phyloP scores from a whole-genome alignment of 2,329 filamentous ascomycete genomes.

The Ophiocordyceps camponoti-leonardi region DNA sequence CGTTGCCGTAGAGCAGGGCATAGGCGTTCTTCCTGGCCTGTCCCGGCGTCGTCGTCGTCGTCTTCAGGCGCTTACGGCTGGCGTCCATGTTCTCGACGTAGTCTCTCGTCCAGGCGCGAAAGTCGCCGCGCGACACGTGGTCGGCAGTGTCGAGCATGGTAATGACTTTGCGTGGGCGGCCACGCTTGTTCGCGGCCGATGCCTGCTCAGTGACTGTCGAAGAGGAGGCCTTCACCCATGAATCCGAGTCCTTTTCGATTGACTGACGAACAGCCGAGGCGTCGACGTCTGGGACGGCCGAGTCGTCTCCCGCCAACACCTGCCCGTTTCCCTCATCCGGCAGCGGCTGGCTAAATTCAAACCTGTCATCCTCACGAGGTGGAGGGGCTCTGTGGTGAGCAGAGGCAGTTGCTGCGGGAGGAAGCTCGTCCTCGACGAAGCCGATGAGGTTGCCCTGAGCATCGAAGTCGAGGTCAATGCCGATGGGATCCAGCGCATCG shows the following conservation, averaged over 20 bases:
- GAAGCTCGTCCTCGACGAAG: conserved; percentile 24
- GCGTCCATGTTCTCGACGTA: conserved; percentile 39
- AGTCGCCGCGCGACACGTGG: conserved; percentile 16
- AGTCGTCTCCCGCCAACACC: conserved; percentile 19
- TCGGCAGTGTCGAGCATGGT: conserved; percentile 15
- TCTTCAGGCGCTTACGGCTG: conserved; percentile 8
- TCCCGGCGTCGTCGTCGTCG: conserved; percentile 8
- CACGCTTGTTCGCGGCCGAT: conserved; percentile 7
- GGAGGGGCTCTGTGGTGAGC: conserved; percentile 6
- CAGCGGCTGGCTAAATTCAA: neutral
- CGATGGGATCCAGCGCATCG: conserved; percentile 20
- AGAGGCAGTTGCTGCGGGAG: conserved; percentile 15
- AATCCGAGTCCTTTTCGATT: conserved; percentile 3
- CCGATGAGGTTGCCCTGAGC: conserved; percentile 30
- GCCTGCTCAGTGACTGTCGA: conserved; percentile 7
- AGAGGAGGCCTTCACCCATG: conserved; percentile 6
- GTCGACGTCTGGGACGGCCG: conserved; percentile 19
- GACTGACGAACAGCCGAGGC: conserved; percentile 13
- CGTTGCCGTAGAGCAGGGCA: conserved; percentile 13
- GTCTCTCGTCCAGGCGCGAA: conserved; percentile 22
- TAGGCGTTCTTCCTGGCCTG: conserved; percentile 22
- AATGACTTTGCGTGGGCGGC: conserved; percentile 10
- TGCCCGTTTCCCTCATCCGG: conserved; percentile 2
- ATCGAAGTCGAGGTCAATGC: conserved; percentile 32
- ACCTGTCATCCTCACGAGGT: neutral